phyloP scores from a whole-genome alignment of 371 early-diverging fungal species.

The Smittium mucronatum region DNA sequence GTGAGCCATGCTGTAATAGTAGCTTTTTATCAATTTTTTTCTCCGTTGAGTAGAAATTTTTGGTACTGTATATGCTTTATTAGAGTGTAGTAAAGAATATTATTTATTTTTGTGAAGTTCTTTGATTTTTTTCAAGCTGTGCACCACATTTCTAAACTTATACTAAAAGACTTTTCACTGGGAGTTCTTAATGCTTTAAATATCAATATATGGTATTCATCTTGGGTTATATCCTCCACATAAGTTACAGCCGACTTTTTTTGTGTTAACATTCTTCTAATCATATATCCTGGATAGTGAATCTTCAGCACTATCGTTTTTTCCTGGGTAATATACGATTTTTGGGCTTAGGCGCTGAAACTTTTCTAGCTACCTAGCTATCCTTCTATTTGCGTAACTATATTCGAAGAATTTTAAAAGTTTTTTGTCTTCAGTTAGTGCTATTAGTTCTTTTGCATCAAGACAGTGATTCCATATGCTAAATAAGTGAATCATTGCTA shows the following conservation, averaged over 20 bases:
- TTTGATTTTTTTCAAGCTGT: no score
- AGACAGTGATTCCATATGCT: no score
- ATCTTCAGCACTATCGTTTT: constrained; percentile 9
- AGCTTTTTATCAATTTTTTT: constrained; percentile 10
- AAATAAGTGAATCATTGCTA: no score
- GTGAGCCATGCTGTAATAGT: constrained; percentile 21
- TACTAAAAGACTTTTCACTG: background rate
- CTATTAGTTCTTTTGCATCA: background rate
- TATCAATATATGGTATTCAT: background rate
- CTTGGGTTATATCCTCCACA: background rate
- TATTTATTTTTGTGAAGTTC: no score
- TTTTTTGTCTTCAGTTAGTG: constrained; percentile 1
- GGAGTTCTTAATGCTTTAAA: background rate
- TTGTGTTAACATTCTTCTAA: constrained; percentile 21
- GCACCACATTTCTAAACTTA: constrained; percentile 1
- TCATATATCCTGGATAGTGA: background rate
- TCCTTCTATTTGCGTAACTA: constrained; percentile 5
- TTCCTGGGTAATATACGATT: constrained; percentile 2
- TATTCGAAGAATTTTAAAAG: constrained; percentile 1
- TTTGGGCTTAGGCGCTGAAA: background rate
- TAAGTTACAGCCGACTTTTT: background rate
- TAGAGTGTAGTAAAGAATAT: no score
- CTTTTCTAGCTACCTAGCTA: constrained; percentile 7
- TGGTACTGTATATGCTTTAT: no score
- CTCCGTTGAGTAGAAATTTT: no score